Percentiles rank a stretch among this genome's conserved stretches.
phyloP scores from a whole-genome alignment of 2,329 filamentous ascomycete species.

The Phaeosphaeria sp. region DNA sequence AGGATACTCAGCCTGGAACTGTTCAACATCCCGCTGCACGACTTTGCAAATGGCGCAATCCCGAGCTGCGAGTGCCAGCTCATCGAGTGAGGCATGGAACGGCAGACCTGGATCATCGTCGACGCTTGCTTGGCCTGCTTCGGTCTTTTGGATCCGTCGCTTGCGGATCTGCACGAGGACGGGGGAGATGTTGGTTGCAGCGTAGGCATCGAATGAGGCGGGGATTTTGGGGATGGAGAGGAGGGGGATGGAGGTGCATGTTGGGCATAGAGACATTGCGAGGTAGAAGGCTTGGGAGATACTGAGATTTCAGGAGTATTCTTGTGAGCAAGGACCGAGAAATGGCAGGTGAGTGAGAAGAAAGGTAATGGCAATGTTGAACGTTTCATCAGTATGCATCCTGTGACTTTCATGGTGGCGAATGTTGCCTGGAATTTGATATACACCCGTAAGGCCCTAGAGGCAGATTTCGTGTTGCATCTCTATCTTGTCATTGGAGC shows the following conservation, averaged over 20 bases:
- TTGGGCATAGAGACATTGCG: not conserved
- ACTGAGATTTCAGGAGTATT: no score
- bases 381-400: not conserved
- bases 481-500: no score
- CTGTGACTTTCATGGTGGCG: not conserved
- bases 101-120: not conserved
- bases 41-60: not conserved
- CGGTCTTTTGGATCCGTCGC: not conserved
- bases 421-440: not conserved
- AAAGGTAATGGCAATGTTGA: not conserved
- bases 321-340: no score
- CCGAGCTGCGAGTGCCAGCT: not conserved
- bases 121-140: not conserved
- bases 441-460: no score
- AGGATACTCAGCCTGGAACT: not conserved
- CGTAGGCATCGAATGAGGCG: not conserved
- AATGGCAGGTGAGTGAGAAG: not conserved
- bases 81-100: not conserved
- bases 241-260: not conserved
- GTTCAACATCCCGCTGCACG: not conserved
- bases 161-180: not conserved
- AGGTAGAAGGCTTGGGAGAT: no score
- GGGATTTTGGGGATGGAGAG: not conserved
- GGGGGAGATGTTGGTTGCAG: not conserved
- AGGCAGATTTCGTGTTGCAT: no score